Percentiles rank a stretch among this genome's conserved stretches.
Conservation (phyloP, 768 basidiomycete genomes). For the Boletus sp. region DNA sequence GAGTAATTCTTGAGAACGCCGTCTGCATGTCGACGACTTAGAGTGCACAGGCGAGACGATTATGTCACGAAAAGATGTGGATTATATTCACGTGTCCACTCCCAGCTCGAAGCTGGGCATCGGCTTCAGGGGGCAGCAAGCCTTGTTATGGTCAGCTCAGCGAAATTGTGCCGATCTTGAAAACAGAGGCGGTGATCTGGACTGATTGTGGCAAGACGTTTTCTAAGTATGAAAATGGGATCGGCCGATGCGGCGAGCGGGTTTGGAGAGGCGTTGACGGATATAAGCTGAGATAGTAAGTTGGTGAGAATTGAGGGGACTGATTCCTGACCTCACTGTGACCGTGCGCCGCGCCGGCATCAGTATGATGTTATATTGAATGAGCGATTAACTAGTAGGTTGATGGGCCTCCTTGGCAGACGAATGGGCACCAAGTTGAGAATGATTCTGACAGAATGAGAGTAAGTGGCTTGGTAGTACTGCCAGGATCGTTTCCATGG, state of each 20-base stretch:
- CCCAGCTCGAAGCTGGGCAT: neutral
- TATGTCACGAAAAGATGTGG: conserved; percentile 23
- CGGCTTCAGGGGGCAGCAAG: neutral
- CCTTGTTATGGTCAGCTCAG: conserved; percentile 5
- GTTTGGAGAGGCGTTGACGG: conserved; percentile 20
- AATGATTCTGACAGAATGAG: neutral
- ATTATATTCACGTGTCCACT: neutral
- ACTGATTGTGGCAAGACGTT: conserved; percentile 2
- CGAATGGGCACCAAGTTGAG: conserved; percentile 3
- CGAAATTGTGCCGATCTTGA: conserved; percentile 10
- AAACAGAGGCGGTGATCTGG: conserved; percentile 6
- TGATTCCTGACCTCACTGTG: conserved; percentile 13
- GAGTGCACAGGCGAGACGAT: conserved; percentile 15
- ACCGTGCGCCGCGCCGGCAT: conserved; percentile 8
- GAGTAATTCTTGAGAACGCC: conserved; percentile 26
- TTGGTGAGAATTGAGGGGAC: neutral
- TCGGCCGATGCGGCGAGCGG: conserved; percentile 15
- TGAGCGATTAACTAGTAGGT: conserved; percentile 4
- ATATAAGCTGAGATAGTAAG: conserved; percentile 19
- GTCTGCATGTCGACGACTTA: conserved; percentile 25
- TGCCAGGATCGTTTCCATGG: conserved; percentile 33
- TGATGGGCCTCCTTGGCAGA: neutral
- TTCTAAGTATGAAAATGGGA: conserved; percentile 12
- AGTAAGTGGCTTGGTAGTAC: conserved; percentile 8
- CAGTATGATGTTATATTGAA: conserved; percentile 1